A percentile compares a stretch with the other conserved stretches of the same genome.
phyloP scores from a whole-genome alignment of 2,329 filamentous ascomycete species.

The Colletotrichum orbiculare region DNA sequence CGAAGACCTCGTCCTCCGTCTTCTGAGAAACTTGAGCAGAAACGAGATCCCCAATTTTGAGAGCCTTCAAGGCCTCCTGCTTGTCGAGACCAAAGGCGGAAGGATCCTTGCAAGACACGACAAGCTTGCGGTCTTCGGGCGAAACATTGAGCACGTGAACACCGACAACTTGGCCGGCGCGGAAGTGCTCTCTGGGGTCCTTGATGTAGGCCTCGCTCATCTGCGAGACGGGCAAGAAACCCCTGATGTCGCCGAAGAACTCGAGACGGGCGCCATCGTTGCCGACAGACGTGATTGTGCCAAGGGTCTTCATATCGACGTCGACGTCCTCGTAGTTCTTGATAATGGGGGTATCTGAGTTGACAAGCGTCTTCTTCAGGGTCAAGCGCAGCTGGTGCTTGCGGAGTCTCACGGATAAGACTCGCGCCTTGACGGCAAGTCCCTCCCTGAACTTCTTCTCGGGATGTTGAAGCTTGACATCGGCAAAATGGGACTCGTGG shows the following conservation, averaged over 20 bases:
- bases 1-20: slow-evolving; percentile 77
- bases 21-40: slow-evolving; percentile 85
- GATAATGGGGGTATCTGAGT: slow-evolving; percentile 85
- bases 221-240: slow-evolving; percentile 91
- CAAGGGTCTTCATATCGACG: slow-evolving; percentile 81
- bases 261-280: slow-evolving; percentile 86
- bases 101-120: slow-evolving; percentile 94
- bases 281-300: slow-evolving; percentile 86
- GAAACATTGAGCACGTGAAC: slow-evolving; percentile 89
- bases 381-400: slow-evolving; percentile 88
- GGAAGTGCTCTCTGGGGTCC: slow-evolving; percentile 90
- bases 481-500: slow-evolving; percentile 87
- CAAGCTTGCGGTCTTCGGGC: slow-evolving; percentile 74
- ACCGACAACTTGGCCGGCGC: slow-evolving; percentile 88
- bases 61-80: slow-evolving; percentile 78
- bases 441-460: slow-evolving; percentile 97
- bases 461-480: slow-evolving; percentile 87
- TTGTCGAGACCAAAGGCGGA: slow-evolving; percentile 79
- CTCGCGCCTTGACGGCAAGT: slow-evolving; percentile 83
- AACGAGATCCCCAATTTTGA: slow-evolving; percentile 80
- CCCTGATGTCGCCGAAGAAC: slow-evolving; percentile 86
- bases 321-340: slow-evolving; percentile 79
- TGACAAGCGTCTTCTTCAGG: slow-evolving; percentile 93
- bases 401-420: slow-evolving; percentile 80
- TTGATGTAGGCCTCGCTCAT: slow-evolving; percentile 98